These are phyloP conservation scores for Marasmius oreades DNA, from an alignment of 1,284 basidiomycete genomes.

Conservation along the genomic window DNA sequence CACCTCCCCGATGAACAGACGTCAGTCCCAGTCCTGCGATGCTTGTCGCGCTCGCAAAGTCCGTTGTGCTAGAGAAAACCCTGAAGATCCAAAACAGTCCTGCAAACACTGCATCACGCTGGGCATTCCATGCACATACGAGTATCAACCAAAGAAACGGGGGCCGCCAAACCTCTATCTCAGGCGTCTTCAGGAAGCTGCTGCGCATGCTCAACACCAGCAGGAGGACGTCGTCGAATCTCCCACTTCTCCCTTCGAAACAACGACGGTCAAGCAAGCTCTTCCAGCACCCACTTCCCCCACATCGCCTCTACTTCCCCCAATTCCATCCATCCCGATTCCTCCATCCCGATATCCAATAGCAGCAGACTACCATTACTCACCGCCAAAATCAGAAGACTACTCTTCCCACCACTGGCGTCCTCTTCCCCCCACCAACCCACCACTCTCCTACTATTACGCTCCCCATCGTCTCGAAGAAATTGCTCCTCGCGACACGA, in stretches of 20 bases:
- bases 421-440: conserved; percentile 44
- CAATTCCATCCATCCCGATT: conserved; percentile 40
- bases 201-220: conserved; percentile 55
- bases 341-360: conserved; percentile 70
- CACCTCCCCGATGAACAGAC: conserved; percentile 42
- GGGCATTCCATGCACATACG: conserved; percentile 82
- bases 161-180: conserved; percentile 89
- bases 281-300: conserved; percentile 41
- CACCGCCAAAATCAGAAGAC: conserved; percentile 45
- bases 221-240: conserved; percentile 26
- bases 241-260: conserved; percentile 28
- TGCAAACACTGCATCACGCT: conserved; percentile 85
- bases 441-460: conserved; percentile 69
- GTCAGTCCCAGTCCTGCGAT: conserved; percentile 82
- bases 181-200: conserved; percentile 74
- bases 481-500: conserved; percentile 72
- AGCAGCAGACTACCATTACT: conserved; percentile 58
- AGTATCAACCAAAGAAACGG: conserved; percentile 88
- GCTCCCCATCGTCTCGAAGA: conserved; percentile 69
- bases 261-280: conserved; percentile 52
- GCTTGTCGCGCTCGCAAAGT: conserved; percentile 79
- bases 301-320: conserved; percentile 32
- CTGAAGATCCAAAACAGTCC: conserved; percentile 67
- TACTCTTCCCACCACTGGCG: conserved; percentile 24
- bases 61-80: conserved; percentile 72